These are phyloP conservation scores for Sinapis alba DNA, from an alignment of 441 rosid genomes.

Conservation along the genomic window DNA sequence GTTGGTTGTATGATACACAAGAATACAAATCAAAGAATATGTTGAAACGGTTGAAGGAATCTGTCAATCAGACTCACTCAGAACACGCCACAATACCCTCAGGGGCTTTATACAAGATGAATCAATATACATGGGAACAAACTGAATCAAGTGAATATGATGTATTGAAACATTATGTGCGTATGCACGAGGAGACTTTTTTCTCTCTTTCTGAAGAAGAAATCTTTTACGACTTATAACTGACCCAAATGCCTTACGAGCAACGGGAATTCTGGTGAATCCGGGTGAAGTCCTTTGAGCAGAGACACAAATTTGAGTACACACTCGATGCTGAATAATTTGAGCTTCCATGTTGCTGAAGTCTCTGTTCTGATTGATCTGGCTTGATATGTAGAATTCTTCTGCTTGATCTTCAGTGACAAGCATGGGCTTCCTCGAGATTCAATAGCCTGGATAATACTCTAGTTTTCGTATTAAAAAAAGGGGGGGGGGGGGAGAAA, in stretches of 20 bases:
- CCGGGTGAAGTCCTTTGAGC: slow-evolving; percentile 39
- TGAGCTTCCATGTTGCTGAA: slow-evolving; percentile 34
- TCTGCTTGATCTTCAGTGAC: slow-evolving; percentile 36
- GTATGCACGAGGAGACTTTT: background rate
- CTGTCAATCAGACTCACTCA: background rate
- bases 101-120: slow-evolving; percentile 34
- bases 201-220: background rate
- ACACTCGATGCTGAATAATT: slow-evolving; percentile 25
- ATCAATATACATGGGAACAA: slow-evolving; percentile 22
- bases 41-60: background rate
- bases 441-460: slow-evolving; percentile 31
- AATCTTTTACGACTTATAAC: slow-evolving; percentile 14
- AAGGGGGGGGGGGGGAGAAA: background rate
- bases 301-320: slow-evolving; percentile 34
- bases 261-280: slow-evolving; percentile 30
- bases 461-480: slow-evolving; percentile 6
- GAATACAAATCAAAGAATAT: slow-evolving; percentile 24
- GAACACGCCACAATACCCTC: background rate
- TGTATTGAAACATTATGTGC: slow-evolving; percentile 2
- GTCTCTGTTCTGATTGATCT: slow-evolving; percentile 4
- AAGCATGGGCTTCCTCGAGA: slow-evolving; percentile 24
- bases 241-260: slow-evolving; percentile 30
- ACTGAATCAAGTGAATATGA: slow-evolving; percentile 35
- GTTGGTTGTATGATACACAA: slow-evolving; percentile 27
- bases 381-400: slow-evolving; percentile 24